These are phyloP conservation scores for Lobulomyces angularis DNA, from an alignment of 192 early-diverging fungal species.

Conservation along the genomic window DNA sequence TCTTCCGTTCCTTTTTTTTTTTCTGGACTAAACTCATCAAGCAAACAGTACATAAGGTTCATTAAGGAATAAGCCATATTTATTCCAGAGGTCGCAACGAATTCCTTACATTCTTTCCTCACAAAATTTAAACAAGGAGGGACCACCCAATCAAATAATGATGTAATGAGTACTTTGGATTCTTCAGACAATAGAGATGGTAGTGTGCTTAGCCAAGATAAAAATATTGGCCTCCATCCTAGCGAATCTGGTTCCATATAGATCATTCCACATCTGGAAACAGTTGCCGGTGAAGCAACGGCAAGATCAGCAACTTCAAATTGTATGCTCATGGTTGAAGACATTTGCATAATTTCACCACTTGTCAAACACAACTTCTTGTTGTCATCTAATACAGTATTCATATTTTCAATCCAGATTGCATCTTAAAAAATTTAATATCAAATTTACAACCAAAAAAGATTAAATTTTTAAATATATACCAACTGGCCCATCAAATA, in stretches of 20 bases:
- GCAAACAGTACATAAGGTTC: conserved; percentile 36
- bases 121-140: conserved; percentile 35
- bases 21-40: conserved; percentile 31
- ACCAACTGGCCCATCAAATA: conserved; percentile 52
- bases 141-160: conserved; percentile 45
- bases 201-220: conserved; percentile 37
- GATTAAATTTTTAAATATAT: no score
- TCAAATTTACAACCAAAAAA: no score
- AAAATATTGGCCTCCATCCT: conserved; percentile 41
- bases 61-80: conserved; percentile 38
- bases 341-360: conserved; percentile 48
- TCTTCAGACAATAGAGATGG: conserved; percentile 24
- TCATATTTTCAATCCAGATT: conserved; percentile 58
- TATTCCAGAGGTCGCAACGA: conserved; percentile 31
- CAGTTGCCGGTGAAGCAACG: conserved; percentile 48
- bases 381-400: conserved; percentile 52
- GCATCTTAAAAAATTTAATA: no score
- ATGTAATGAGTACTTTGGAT: conserved; percentile 18
- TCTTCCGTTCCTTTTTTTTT: conserved; percentile 13
- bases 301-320: conserved; percentile 51
- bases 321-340: conserved; percentile 42
- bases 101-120: conserved; percentile 27
- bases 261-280: conserved; percentile 51
- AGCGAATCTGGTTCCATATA: conserved; percentile 46
- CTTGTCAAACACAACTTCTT: conserved; percentile 47